These are phyloP conservation scores for Blakeslea trispora DNA, from an alignment of 371 early-diverging fungal species.

Conservation along the genomic window DNA sequence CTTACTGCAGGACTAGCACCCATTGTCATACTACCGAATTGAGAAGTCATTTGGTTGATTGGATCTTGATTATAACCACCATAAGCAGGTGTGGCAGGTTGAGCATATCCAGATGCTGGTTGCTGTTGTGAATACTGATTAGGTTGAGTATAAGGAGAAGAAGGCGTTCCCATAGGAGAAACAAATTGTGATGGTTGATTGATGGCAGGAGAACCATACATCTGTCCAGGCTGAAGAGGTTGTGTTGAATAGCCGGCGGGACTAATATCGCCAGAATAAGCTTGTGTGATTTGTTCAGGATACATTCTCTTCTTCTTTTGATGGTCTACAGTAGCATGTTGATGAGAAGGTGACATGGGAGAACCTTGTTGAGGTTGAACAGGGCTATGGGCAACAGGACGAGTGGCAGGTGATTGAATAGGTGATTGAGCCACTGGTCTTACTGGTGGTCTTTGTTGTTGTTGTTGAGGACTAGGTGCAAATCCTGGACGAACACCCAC, in stretches of 20 bases:
- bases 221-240: constrained; percentile 5
- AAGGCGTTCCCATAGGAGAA: constrained; percentile 28
- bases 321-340: constrained; percentile 29
- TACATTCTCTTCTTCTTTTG: constrained; percentile 61
- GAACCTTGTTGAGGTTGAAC: constrained; percentile 13
- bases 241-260: constrained; percentile 22
- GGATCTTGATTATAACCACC: constrained; percentile 33
- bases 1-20: constrained; percentile 23
- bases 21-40: constrained; percentile 49
- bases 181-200: constrained; percentile 31
- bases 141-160: constrained; percentile 20
- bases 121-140: constrained; percentile 24
- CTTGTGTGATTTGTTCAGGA: constrained; percentile 57
- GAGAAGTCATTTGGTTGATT: constrained; percentile 39
- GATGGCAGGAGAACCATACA: constrained; percentile 25
- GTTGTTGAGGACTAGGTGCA: constrained; percentile 8
- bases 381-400: constrained; percentile 8
- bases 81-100: constrained; percentile 19
- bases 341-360: constrained; percentile 8
- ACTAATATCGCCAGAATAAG: constrained; percentile 39
- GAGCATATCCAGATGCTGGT: too few relatives aligned
- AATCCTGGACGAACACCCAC: constrained; percentile 29
- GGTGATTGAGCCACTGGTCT: constrained; percentile 26
- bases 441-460: constrained; percentile 20
- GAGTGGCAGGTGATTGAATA: constrained; percentile 10